Conservation (phyloP, 495 filamentous ascomycete species). For the Penicillium roqueforti region DNA sequence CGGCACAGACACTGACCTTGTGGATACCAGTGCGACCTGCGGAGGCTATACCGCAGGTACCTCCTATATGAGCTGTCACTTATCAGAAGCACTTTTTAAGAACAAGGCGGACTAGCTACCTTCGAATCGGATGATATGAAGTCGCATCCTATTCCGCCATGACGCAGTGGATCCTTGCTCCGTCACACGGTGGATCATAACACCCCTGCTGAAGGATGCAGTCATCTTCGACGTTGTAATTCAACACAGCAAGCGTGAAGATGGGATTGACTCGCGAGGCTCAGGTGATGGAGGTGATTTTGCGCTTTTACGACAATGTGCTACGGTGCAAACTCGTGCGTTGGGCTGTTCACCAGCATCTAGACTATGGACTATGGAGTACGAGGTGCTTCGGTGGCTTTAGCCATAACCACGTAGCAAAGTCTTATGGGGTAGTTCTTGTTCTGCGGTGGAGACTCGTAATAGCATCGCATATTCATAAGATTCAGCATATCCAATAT, state of each 20-base stretch:
- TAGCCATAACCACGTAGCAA: not conserved
- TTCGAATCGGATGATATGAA: constrained; percentile 13
- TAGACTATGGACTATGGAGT: too few relatives aligned
- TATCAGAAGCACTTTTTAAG: not conserved
- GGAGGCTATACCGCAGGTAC: constrained; percentile 9
- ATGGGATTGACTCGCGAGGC: not conserved
- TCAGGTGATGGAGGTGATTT: not conserved
- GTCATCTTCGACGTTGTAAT: not conserved
- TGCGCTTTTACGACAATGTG: not conserved
- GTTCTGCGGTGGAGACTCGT: too few relatives aligned
- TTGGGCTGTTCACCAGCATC: not conserved
- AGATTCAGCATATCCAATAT: too few relatives aligned
- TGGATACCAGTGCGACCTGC: constrained; percentile 1
- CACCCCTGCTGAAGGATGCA: constrained; percentile 5
- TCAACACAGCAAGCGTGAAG: too few relatives aligned
- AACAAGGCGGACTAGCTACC: not conserved
- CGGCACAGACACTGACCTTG: not conserved
- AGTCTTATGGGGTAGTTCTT: not conserved
- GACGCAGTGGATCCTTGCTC: constrained; percentile 1
- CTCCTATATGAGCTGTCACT: constrained; percentile 2
- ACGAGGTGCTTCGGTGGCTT: not conserved
- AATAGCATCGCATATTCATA: too few relatives aligned
- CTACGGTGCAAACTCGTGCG: not conserved
- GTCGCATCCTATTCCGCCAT: constrained; percentile 6
- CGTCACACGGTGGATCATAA: constrained; percentile 5